Percentiles rank a stretch among this genome's conserved stretches.
Evolutionary conservation across 192 early-diverging fungal genomes (phyloP).

Genomic region (Geosiphon pyriformis): DNA sequence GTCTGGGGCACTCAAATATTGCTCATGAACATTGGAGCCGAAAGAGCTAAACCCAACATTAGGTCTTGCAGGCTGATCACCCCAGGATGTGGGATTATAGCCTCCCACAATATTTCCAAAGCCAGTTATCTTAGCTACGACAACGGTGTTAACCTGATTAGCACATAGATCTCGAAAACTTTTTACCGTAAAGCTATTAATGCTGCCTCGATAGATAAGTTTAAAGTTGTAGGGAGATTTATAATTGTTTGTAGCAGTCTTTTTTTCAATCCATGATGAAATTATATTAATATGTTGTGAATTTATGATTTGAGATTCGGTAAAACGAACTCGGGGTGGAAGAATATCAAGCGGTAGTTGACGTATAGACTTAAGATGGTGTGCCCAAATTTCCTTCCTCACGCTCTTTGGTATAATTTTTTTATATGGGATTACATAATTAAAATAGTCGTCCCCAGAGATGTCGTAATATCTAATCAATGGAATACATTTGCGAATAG

Average conservation of each 20-base stretch:
- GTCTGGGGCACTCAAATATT: too few species aligned
- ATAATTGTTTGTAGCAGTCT: not conserved
- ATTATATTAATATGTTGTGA: not conserved
- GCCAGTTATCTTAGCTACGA: too few species aligned
- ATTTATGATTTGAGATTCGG: constrained; percentile 9
- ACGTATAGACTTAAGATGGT: not conserved
- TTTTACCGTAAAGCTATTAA: too few species aligned
- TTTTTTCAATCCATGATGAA: constrained; percentile 17
- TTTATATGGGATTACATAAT: not conserved
- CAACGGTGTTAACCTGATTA: too few species aligned
- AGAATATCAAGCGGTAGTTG: not conserved
- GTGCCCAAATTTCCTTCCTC: not conserved
- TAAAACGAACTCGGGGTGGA: constrained; percentile 9
- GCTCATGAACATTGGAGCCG: not conserved
- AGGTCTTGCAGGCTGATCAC: too few species aligned
- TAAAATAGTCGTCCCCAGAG: not conserved
- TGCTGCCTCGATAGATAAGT: too few species aligned
- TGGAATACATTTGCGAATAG: constrained; percentile 7
- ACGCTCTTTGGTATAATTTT: constrained; percentile 12
- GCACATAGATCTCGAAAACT: too few species aligned
- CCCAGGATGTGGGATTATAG: too few species aligned
- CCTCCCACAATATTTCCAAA: too few species aligned
- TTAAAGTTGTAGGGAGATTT: not conserved
- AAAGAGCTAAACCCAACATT: too few species aligned
- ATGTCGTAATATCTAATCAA: constrained; percentile 24